phyloP scores from a whole-genome alignment of 1,284 basidiomycete species.

The Irpex sp. region DNA sequence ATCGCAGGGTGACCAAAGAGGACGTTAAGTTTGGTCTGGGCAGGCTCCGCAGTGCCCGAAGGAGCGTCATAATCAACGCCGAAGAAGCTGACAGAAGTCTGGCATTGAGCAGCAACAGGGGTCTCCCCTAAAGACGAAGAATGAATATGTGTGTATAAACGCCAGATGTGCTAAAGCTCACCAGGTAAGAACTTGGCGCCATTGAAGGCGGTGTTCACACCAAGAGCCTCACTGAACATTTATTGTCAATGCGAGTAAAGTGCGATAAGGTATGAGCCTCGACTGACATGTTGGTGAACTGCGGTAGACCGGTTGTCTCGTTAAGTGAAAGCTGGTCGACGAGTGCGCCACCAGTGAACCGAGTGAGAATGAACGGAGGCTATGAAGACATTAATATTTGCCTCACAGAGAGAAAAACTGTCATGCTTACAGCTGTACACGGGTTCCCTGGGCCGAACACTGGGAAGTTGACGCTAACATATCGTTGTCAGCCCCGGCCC shows the following conservation, averaged over 20 bases:
- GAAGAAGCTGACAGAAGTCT: slow-evolving; percentile 36
- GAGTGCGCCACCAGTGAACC: slow-evolving; percentile 32
- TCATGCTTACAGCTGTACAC: slow-evolving; percentile 27
- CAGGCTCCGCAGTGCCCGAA: slow-evolving; percentile 24
- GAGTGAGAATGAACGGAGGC: slow-evolving; percentile 35
- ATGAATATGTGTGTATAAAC: background rate
- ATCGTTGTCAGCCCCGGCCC: background rate
- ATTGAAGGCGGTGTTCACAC: slow-evolving; percentile 32
- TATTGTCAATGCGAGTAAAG: no score
- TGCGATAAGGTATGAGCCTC: background rate
- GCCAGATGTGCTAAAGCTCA: slow-evolving; percentile 16
- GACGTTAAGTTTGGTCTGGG: slow-evolving; percentile 26
- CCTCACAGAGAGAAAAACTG: background rate
- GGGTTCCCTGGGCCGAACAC: slow-evolving; percentile 30
- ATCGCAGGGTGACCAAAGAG: slow-evolving; percentile 18
- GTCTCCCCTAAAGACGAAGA: slow-evolving; percentile 30
- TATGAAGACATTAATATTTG: slow-evolving; percentile 10
- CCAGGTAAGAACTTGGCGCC: slow-evolving; percentile 32
- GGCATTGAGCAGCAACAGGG: slow-evolving; percentile 28
- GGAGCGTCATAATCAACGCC: slow-evolving; percentile 37
- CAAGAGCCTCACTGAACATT: slow-evolving; percentile 14
- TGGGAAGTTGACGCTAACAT: slow-evolving; percentile 31
- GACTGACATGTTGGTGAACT: slow-evolving; percentile 27
- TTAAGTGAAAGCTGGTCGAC: slow-evolving; percentile 28
- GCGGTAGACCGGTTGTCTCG: slow-evolving; percentile 31